Percentiles rank a stretch among this genome's conserved stretches.
These are phyloP conservation scores for Aspergillus amoenus DNA, from an alignment of 2,329 filamentous ascomycete genomes.

Conservation along the genomic window DNA sequence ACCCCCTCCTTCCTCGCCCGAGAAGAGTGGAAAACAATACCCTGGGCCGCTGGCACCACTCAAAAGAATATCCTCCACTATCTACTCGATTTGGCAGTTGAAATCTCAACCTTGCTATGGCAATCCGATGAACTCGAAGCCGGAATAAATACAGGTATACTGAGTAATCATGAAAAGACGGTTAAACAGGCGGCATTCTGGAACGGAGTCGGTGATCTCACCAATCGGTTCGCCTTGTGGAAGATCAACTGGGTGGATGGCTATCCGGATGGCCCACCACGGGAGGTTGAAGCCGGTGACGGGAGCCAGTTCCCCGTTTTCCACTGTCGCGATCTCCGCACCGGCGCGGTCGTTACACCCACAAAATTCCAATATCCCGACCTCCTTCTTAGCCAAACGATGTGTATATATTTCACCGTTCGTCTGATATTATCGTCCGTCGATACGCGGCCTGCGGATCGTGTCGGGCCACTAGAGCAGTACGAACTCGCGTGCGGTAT, in stretches of 20 bases:
- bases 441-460: slow-evolving; percentile 31
- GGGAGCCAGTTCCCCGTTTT: slow-evolving; percentile 34
- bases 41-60: slow-evolving; percentile 38
- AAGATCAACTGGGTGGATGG: slow-evolving; percentile 31
- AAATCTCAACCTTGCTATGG: slow-evolving; percentile 32
- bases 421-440: slow-evolving; percentile 35
- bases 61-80: slow-evolving; percentile 39
- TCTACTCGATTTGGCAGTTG: slow-evolving; percentile 36
- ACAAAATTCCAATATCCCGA: slow-evolving; percentile 36
- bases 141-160: slow-evolving; percentile 20
- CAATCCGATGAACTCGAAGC: slow-evolving; percentile 32
- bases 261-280: slow-evolving; percentile 30
- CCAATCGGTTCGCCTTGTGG: slow-evolving; percentile 31
- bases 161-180: slow-evolving; percentile 31
- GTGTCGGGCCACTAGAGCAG: slow-evolving; percentile 30
- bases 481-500: slow-evolving; percentile 37
- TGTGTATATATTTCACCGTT: slow-evolving; percentile 36
- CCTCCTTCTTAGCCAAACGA: slow-evolving; percentile 36
- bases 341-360: slow-evolving; percentile 30
- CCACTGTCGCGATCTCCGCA: slow-evolving; percentile 33
- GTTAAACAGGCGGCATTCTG: slow-evolving; percentile 35
- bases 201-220: slow-evolving; percentile 36
- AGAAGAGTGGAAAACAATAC: slow-evolving; percentile 41
- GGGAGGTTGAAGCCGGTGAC: slow-evolving; percentile 26
- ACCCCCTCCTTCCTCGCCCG: slow-evolving; percentile 36